Evolutionary conservation across 345 rosid species (phyloP).

Genomic region (Dipteronia sinensis): DNA sequence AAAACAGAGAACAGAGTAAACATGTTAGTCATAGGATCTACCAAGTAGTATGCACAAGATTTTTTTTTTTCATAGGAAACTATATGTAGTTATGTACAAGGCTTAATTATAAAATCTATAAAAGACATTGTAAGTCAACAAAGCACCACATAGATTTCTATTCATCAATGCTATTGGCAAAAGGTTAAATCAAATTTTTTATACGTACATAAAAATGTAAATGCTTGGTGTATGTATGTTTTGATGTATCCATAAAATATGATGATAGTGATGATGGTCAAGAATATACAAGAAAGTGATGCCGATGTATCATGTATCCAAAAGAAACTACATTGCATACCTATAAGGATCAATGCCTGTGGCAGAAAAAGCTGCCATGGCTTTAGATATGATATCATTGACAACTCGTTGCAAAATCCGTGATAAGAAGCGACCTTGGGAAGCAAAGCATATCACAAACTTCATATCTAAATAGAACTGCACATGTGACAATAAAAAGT

Average conservation of each 20-base stretch:
- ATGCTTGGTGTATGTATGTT: background rate
- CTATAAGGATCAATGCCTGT: slow-evolving; percentile 94
- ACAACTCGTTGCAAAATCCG: slow-evolving; percentile 86
- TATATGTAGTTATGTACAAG: too few species aligned
- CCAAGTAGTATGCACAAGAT: background rate
- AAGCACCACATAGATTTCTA: background rate
- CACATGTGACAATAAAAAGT: slow-evolving; percentile 21
- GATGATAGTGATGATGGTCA: background rate
- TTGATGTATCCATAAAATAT: background rate
- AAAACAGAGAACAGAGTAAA: background rate
- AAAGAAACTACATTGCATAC: slow-evolving; percentile 39
- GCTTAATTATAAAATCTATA: background rate
- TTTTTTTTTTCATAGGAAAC: too few species aligned
- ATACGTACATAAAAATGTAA: background rate
- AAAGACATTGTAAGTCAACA: background rate
- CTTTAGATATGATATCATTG: slow-evolving; percentile 86
- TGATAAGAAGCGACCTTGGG: slow-evolving; percentile 96
- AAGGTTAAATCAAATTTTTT: background rate
- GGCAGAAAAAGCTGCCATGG: slow-evolving; percentile 76
- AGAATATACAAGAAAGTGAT: background rate
- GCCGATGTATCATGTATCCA: background rate
- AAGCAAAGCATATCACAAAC: slow-evolving; percentile 89
- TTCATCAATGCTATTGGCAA: background rate
- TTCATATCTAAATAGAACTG: slow-evolving; percentile 98
- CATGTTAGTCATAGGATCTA: background rate